Percentiles rank a stretch among this genome's conserved stretches.
Evolutionary conservation across 106 monocot genomes (phyloP).

Genomic region (Xerophyta viscosa): DNA sequence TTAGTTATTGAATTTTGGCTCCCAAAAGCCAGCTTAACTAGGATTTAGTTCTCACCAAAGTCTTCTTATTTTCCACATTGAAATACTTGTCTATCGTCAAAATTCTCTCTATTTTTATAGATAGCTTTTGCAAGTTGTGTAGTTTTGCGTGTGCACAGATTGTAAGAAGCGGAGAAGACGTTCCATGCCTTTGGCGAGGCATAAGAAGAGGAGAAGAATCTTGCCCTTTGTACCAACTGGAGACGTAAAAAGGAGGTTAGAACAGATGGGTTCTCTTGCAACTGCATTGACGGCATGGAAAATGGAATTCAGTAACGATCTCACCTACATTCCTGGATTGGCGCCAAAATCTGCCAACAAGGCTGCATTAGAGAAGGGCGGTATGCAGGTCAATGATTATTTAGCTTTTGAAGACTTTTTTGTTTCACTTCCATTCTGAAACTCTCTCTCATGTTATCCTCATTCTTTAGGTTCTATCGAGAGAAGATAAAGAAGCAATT

Average conservation of each 20-base stretch:
- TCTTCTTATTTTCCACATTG: too few relatives aligned
- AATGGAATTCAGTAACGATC: slow-evolving; percentile 77
- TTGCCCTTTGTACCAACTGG: slow-evolving; percentile 57
- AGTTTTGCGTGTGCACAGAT: slow-evolving; percentile 19
- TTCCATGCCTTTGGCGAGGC: slow-evolving; percentile 27
- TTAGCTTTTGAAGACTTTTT: not conserved
- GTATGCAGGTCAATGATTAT: slow-evolving; percentile 65
- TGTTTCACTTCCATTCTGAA: not conserved
- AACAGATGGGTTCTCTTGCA: slow-evolving; percentile 88
- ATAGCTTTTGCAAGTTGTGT: too few relatives aligned
- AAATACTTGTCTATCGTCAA: too few relatives aligned
- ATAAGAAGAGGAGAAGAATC: slow-evolving; percentile 73
- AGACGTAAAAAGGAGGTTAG: slow-evolving; percentile 41
- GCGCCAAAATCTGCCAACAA: slow-evolving; percentile 51
- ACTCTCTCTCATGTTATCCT: slow-evolving; percentile 1
- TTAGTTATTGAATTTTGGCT: too few relatives aligned
- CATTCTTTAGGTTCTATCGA: slow-evolving; percentile 53
- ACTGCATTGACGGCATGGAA: slow-evolving; percentile 59
- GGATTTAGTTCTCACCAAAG: too few relatives aligned
- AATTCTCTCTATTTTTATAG: too few relatives aligned
- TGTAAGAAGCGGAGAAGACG: slow-evolving; percentile 51
- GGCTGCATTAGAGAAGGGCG: slow-evolving; percentile 64
- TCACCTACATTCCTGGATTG: slow-evolving; percentile 69
- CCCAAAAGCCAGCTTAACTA: too few relatives aligned
- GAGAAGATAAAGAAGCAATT: slow-evolving; percentile 69